Conservation (phyloP, 2,329 filamentous ascomycete species). For the Ceratocystis eucalypticola region DNA sequence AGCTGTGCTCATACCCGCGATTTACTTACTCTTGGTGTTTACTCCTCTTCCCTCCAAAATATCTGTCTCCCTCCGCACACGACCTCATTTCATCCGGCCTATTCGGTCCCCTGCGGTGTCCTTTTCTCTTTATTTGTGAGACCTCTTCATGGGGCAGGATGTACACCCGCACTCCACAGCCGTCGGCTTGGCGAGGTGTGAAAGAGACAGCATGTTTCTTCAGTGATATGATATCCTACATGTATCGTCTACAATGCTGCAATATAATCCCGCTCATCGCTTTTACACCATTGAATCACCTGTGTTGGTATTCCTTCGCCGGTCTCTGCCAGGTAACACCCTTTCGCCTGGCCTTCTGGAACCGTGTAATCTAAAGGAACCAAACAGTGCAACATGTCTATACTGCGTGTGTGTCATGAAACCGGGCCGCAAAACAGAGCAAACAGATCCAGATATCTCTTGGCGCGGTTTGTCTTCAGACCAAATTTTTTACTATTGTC, state of each 20-base stretch:
- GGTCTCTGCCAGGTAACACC: not conserved
- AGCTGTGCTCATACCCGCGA: not conserved
- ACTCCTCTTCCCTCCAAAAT: not conserved
- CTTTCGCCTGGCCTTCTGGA: not conserved
- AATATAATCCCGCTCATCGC: too few relatives aligned
- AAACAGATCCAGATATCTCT: not conserved
- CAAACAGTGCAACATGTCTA: not conserved
- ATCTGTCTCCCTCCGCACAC: not conserved
- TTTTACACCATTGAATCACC: not conserved
- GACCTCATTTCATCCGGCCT: not conserved
- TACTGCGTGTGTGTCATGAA: not conserved
- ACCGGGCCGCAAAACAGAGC: not conserved
- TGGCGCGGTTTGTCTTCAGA: not conserved
- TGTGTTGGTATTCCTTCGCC: not conserved
- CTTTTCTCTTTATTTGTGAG: not conserved
- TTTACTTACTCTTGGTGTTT: not conserved
- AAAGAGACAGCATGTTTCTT: not conserved
- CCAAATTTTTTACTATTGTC: not conserved
- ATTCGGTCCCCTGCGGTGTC: not conserved
- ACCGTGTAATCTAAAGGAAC: not conserved
- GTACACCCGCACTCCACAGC: not conserved
- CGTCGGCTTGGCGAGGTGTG: not conserved
- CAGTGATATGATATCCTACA: not conserved
- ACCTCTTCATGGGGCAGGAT: not conserved
- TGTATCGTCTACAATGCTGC: not conserved